A percentile compares a stretch with the other conserved stretches of the same genome.
Evolutionary conservation across 2,329 filamentous ascomycete species (phyloP).

Genomic region (Arthrobotrys entomopaga): DNA sequence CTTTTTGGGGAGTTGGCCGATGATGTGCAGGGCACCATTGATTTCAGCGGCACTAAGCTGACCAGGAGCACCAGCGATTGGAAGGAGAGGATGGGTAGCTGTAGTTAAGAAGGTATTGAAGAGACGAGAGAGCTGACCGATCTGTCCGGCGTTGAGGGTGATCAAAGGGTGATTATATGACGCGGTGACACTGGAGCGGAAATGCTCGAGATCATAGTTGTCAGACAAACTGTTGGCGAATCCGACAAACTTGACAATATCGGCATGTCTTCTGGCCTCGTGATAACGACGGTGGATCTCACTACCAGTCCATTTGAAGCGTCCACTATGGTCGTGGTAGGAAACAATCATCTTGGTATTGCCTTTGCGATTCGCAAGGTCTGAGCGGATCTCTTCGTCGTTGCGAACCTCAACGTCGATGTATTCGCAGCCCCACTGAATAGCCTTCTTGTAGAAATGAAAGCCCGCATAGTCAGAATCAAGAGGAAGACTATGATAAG

Average conservation of each 20-base stretch:
- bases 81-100: slow-evolving; percentile 84
- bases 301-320: slow-evolving; percentile 81
- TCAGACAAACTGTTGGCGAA: slow-evolving; percentile 83
- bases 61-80: slow-evolving; percentile 79
- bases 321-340: slow-evolving; percentile 87
- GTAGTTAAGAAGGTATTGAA: slow-evolving; percentile 88
- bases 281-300: slow-evolving; percentile 78
- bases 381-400: slow-evolving; percentile 76
- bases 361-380: slow-evolving; percentile 75
- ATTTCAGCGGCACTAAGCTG: slow-evolving; percentile 88
- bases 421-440: slow-evolving; percentile 90
- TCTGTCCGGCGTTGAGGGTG: slow-evolving; percentile 85
- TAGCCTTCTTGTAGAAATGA: slow-evolving; percentile 71
- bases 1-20: slow-evolving; percentile 82
- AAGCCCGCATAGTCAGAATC: slow-evolving; percentile 66
- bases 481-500: slow-evolving; percentile 44
- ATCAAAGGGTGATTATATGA: slow-evolving; percentile 79
- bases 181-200: slow-evolving; percentile 78
- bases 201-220: slow-evolving; percentile 90
- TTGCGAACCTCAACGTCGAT: slow-evolving; percentile 90
- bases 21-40: slow-evolving; percentile 78
- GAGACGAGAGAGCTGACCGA: slow-evolving; percentile 84
- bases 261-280: slow-evolving; percentile 77
- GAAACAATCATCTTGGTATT: slow-evolving; percentile 90
- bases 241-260: slow-evolving; percentile 91